Evolutionary conservation across 345 rosid species (phyloP).

Genomic region (Angophora floribunda): DNA sequence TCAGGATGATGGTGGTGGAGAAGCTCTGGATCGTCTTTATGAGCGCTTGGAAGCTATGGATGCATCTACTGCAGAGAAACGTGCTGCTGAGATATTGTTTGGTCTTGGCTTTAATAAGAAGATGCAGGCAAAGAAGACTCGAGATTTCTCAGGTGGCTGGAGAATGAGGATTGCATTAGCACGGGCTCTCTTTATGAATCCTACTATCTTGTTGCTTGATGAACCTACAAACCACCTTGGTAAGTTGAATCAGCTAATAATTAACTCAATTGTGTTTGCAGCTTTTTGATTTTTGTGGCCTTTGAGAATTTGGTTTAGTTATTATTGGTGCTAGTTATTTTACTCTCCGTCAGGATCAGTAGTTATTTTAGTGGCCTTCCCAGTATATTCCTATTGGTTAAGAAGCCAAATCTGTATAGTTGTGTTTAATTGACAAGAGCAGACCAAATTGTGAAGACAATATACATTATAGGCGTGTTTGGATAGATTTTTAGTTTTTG

Average conservation of each 20-base stretch:
- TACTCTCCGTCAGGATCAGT: not conserved
- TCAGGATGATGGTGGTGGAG: constrained; percentile 98
- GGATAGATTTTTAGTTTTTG: not conserved
- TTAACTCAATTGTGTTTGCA: not conserved
- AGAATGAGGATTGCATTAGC: constrained; percentile 99
- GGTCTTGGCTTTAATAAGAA: constrained; percentile 92
- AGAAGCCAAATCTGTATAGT: not conserved
- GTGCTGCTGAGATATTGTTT: constrained; percentile 92
- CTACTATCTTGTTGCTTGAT: constrained; percentile 89
- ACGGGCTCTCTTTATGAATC: constrained; percentile 88
- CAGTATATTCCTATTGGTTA: not conserved
- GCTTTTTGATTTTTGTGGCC: not conserved
- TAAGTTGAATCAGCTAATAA: not conserved
- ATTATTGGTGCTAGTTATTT: not conserved
- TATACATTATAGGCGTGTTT: not conserved
- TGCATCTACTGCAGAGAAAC: constrained; percentile 96
- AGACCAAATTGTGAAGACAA: not conserved
- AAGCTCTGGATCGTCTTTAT: constrained; percentile 77
- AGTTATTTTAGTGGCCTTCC: not conserved
- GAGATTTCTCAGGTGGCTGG: constrained; percentile 99
- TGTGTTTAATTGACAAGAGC: not conserved
- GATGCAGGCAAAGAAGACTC: constrained; percentile 90
- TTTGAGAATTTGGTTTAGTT: not conserved
- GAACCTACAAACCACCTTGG: constrained; percentile 99
- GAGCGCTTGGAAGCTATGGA: constrained; percentile 92